These are phyloP conservation scores for Stagonosporopsis rhizophila DNA, from an alignment of 2,329 filamentous ascomycete genomes.

Conservation along the genomic window DNA sequence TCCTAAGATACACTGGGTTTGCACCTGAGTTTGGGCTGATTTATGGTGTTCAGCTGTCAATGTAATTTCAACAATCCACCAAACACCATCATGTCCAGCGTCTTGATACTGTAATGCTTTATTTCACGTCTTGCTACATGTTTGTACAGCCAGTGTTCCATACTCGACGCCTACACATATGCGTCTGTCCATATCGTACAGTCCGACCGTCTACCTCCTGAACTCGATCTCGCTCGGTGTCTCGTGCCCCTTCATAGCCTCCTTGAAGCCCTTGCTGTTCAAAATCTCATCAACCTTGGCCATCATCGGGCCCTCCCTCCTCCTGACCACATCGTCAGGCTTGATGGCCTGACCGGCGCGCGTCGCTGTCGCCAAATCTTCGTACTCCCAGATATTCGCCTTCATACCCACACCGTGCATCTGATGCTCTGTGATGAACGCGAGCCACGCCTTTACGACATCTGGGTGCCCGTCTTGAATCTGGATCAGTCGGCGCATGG, in stretches of 20 bases:
- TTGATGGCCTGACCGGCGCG: constrained; percentile 38
- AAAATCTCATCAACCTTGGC: constrained; percentile 48
- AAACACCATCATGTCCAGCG: not conserved
- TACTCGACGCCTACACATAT: not conserved
- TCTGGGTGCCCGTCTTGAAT: constrained; percentile 92
- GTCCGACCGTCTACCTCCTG: constrained; percentile 24
- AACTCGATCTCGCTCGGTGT: constrained; percentile 26
- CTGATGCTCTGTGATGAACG: constrained; percentile 88
- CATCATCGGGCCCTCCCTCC: constrained; percentile 43
- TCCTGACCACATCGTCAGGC: constrained; percentile 36
- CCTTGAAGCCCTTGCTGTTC: constrained; percentile 36
- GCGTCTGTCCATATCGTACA: constrained; percentile 12
- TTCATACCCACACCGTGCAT: constrained; percentile 99
- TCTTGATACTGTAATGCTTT: not conserved
- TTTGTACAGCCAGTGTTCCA: constrained; percentile 12
- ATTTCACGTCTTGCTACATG: constrained; percentile 8
- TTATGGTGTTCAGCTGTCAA: too few relatives aligned
- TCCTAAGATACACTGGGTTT: too few relatives aligned
- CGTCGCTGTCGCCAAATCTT: constrained; percentile 61
- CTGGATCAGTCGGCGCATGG: constrained; percentile 83
- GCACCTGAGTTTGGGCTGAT: too few relatives aligned
- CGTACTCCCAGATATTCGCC: constrained; percentile 93
- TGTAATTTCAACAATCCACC: not conserved
- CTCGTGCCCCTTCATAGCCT: constrained; percentile 42
- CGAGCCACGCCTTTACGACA: constrained; percentile 88